Evolutionary conservation across 2,329 filamentous ascomycete species (phyloP).

Genomic region (Alternaria brassicicola): DNA sequence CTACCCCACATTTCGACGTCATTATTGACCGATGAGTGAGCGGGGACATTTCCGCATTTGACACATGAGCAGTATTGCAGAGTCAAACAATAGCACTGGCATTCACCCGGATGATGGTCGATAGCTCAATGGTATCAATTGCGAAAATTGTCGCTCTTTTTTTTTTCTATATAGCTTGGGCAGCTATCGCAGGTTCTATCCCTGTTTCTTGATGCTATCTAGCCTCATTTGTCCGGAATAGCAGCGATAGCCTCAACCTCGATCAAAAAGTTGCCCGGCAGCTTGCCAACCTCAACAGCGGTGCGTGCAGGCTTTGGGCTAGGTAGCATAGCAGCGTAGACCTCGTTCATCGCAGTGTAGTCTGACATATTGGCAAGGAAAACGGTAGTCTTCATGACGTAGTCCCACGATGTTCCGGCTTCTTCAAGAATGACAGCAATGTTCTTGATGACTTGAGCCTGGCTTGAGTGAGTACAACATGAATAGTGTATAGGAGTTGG

Average conservation of each 20-base stretch:
- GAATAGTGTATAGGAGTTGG: rapidly evolving
- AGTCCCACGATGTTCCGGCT: slow-evolving; percentile 42
- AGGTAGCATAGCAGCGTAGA: slow-evolving; percentile 40
- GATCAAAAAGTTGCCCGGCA: slow-evolving; percentile 39
- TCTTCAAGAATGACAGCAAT: slow-evolving; percentile 39
- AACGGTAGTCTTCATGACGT: slow-evolving; percentile 44
- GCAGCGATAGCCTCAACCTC: slow-evolving; percentile 44
- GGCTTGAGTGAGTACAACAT: background rate
- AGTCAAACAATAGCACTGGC: background rate
- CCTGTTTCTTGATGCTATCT: too few relatives aligned
- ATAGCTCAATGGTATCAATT: background rate
- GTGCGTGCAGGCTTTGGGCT: slow-evolving; percentile 40
- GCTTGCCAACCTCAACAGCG: slow-evolving; percentile 39
- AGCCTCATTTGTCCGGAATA: slow-evolving; percentile 29
- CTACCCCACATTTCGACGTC: background rate
- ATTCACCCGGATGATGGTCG: background rate
- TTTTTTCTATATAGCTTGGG: too few relatives aligned
- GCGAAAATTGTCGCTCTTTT: background rate
- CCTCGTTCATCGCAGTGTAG: slow-evolving; percentile 43
- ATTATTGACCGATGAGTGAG: background rate
- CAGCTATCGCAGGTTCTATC: background rate
- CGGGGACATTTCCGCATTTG: background rate
- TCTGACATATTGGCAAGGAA: slow-evolving; percentile 43
- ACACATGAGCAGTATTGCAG: background rate
- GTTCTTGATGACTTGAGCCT: slow-evolving; percentile 46